A percentile compares a stretch with the other conserved stretches of the same genome.
These are phyloP conservation scores for Teunomyces panamensis DNA, from an alignment of 805 yeast genomes.

Conservation along the genomic window DNA sequence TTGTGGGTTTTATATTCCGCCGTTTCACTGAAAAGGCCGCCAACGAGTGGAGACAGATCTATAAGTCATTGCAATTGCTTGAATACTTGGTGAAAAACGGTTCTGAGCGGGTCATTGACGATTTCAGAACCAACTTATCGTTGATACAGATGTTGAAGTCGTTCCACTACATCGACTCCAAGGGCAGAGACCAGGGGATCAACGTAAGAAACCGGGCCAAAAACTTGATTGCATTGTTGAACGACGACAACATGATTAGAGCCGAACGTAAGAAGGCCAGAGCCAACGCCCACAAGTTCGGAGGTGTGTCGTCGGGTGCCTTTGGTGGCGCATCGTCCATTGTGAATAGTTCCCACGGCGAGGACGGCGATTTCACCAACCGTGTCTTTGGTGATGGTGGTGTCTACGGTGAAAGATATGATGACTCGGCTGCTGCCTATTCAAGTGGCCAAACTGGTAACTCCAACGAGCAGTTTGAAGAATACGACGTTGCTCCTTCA, in stretches of 20 bases:
- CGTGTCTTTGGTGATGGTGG: slow-evolving; percentile 73
- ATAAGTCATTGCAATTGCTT: slow-evolving; percentile 86
- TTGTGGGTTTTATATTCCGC: slow-evolving; percentile 71
- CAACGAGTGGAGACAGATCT: slow-evolving; percentile 97
- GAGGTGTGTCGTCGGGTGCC: slow-evolving; percentile 61
- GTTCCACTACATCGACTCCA: slow-evolving; percentile 90
- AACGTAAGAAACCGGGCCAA: slow-evolving; percentile 91
- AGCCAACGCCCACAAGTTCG: slow-evolving; percentile 76
- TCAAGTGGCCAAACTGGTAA: slow-evolving; percentile 31
- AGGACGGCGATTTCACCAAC: slow-evolving; percentile 49
- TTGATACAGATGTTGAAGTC: slow-evolving; percentile 84
- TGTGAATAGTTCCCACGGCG: slow-evolving; percentile 31
- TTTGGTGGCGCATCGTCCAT: slow-evolving; percentile 50
- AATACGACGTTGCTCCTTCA: slow-evolving; percentile 47
- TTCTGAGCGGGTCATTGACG: slow-evolving; percentile 92
- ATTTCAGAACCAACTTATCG: slow-evolving; percentile 78
- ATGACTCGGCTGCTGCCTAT: slow-evolving; percentile 50
- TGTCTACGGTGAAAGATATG: slow-evolving; percentile 63
- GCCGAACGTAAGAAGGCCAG: slow-evolving; percentile 89
- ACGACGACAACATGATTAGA: slow-evolving; percentile 74
- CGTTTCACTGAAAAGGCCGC: slow-evolving; percentile 96
- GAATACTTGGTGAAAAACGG: slow-evolving; percentile 92
- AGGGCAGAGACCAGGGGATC: slow-evolving; percentile 94
- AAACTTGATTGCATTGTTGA: slow-evolving; percentile 64
- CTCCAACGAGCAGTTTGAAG: slow-evolving; percentile 50